These are phyloP conservation scores for Pisolithus microcarpus DNA, from an alignment of 768 basidiomycete species.

Conservation along the genomic window DNA sequence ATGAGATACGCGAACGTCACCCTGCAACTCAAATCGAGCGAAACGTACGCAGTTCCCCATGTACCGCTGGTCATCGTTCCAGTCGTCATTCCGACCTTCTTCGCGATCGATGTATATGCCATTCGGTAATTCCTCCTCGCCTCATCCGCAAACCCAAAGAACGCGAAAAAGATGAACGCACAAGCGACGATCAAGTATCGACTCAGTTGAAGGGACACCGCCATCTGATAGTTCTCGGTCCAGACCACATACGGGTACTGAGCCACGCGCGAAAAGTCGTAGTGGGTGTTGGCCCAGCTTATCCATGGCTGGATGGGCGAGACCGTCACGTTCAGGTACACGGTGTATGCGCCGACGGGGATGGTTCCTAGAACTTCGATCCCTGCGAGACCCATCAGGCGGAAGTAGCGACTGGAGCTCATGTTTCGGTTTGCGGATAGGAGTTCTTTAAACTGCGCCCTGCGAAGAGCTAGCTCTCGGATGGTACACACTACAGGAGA, in stretches of 20 bases:
- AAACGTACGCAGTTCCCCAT: conserved; percentile 23
- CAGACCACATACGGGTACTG: conserved; percentile 38
- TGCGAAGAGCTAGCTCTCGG: conserved; percentile 24
- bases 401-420: conserved; percentile 49
- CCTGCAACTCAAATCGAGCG: background rate
- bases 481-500: conserved; percentile 20
- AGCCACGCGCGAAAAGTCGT: conserved; percentile 30
- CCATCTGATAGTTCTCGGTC: conserved; percentile 20
- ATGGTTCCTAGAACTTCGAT: conserved; percentile 37
- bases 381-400: conserved; percentile 52
- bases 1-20: background rate
- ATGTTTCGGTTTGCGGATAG: conserved; percentile 35
- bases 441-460: conserved; percentile 31
- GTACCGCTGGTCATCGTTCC: conserved; percentile 18
- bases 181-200: conserved; percentile 46
- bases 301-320: conserved; percentile 29
- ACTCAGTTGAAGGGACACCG: conserved; percentile 30
- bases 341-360: conserved; percentile 29
- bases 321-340: conserved; percentile 27
- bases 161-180: conserved; percentile 55
- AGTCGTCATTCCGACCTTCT: conserved; percentile 26
- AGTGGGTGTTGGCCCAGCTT: conserved; percentile 44
- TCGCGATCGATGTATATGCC: conserved; percentile 32
- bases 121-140: conserved; percentile 50
- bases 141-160: conserved; percentile 68